Evolutionary conservation across 352 stramenopile species (phyloP).

Genomic region (Phytophthora vignae): DNA sequence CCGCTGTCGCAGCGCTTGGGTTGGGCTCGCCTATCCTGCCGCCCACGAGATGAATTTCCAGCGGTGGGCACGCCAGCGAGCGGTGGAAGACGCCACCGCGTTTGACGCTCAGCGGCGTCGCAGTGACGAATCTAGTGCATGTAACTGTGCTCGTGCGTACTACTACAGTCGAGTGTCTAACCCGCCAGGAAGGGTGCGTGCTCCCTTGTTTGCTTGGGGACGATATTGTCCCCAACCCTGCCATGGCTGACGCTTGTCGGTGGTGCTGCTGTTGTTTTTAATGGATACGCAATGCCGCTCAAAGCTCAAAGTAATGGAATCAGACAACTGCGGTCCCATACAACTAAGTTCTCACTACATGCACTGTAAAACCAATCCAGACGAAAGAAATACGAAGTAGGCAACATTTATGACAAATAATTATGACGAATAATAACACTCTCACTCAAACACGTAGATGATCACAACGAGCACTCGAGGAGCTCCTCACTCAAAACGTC

Average conservation of each 20-base stretch:
- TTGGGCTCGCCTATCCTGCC: not conserved
- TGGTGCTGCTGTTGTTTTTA: not conserved
- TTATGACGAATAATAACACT: not conserved
- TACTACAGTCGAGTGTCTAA: too few species aligned
- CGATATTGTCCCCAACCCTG: slow-evolving; percentile 1
- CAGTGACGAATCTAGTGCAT: slow-evolving; percentile 3
- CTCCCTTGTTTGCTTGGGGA: too few species aligned
- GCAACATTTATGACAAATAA: not conserved
- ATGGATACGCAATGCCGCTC: not conserved
- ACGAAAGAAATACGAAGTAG: too few species aligned
- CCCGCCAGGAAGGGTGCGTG: too few species aligned
- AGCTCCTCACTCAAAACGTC: not conserved
- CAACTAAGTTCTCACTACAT: too few species aligned
- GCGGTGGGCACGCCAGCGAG: not conserved
- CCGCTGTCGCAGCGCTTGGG: not conserved
- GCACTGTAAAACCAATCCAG: too few species aligned
- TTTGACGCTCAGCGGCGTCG: slow-evolving; percentile 1
- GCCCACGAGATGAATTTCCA: not conserved
- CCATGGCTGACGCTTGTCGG: not conserved
- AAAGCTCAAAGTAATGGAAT: not conserved
- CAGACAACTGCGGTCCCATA: not conserved
- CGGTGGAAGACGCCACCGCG: not conserved
- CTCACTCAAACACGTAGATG: too few species aligned
- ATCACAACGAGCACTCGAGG: slow-evolving; percentile 1
- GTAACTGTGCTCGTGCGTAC: too few species aligned